Base-by-base conservation (phyloP, 345 rosid species). In the Citropsis articulata region DNA sequence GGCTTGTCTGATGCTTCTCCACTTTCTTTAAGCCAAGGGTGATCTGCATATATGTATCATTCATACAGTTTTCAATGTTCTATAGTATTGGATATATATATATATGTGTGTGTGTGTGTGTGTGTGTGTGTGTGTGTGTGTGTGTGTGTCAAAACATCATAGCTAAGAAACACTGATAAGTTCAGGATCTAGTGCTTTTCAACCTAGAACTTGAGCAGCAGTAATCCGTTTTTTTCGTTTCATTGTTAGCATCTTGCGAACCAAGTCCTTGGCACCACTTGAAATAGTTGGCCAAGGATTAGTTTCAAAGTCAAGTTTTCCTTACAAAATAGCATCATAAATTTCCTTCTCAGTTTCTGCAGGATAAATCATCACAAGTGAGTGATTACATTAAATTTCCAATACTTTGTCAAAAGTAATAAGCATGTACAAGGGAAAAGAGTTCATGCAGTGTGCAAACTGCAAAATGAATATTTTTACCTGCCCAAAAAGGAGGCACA, bases 401-500 rank as follows among this genome's bases (percentile, higher is more conserved):
- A 45, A 45, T 45, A 45, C 50, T 45, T 45, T 2, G 50, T 45
- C 5, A 13, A 45, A 45, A 45, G 16, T 45, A 45, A 45, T 45
- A 45, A 53, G 22, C 56, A 16, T 53, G 56, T 45, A 18, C 2
- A 53, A 0, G 56, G 56, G 30, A 68, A 68, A 40, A 38, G 4
- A 65, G 72, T 5, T 38, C 33, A 12, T 40, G 35, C 9, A 57
- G 48, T 0, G 9, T 33, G 35, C 55, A 45, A 45, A 45, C 18
- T 45, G 16, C 66, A 36, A 73, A 35, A 36, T 12, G 36, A 2
- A 36, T 25, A 14, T 13, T 16, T 19, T 86, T 86, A 92, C 98
- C 97, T 48, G 91, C 98, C 97, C 96, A 94, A 85, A 94, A 94
- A 25, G 99, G 99, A 66, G 99, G 98, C 33, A 93, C 98, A 36